A percentile compares a stretch with the other conserved stretches of the same genome.
These are phyloP conservation scores for Dothiorella sarmentorum DNA, from an alignment of 2,329 filamentous ascomycete species.

Conservation along the genomic window DNA sequence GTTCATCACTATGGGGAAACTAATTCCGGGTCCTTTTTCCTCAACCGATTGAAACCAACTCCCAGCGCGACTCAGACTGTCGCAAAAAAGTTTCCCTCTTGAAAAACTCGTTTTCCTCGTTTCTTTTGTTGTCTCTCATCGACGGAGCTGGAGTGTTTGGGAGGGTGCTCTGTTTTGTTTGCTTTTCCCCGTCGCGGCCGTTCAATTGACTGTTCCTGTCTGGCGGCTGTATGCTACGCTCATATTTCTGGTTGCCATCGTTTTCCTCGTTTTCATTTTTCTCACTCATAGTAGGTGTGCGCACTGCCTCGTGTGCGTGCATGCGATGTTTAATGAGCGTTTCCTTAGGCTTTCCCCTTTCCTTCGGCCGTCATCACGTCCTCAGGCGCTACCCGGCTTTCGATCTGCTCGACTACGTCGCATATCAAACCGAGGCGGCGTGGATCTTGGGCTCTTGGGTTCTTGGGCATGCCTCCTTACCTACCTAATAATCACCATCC, in stretches of 20 bases:
- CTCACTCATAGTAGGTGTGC: background rate
- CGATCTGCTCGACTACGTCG: too few species aligned
- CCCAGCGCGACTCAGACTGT: background rate
- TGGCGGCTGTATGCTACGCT: slow-evolving; percentile 1
- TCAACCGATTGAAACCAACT: slow-evolving; percentile 7
- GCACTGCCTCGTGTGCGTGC: slow-evolving; percentile 9
- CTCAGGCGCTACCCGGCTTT: background rate
- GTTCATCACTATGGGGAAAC: slow-evolving; percentile 2
- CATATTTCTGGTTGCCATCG: background rate
- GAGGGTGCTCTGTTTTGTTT: background rate
- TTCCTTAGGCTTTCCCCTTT: slow-evolving; percentile 5
- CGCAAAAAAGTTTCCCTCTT: slow-evolving; percentile 16
- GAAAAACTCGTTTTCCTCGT: slow-evolving; percentile 6
- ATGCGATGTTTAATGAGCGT: slow-evolving; percentile 17
- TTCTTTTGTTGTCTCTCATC: slow-evolving; percentile 11
- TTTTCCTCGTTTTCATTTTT: slow-evolving; percentile 6
- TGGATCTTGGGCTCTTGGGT: background rate
- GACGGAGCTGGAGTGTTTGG: background rate
- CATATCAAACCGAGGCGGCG: background rate
- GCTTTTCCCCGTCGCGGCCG: background rate
- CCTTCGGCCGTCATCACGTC: background rate
- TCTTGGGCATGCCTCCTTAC: background rate
- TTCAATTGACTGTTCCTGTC: background rate
- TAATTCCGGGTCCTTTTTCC: slow-evolving; percentile 11
- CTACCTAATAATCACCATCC: slow-evolving; percentile 9